These are phyloP conservation scores for Suzukiozyma palmioleophila DNA, from an alignment of 1,139 yeast genomes.

Conservation along the genomic window DNA sequence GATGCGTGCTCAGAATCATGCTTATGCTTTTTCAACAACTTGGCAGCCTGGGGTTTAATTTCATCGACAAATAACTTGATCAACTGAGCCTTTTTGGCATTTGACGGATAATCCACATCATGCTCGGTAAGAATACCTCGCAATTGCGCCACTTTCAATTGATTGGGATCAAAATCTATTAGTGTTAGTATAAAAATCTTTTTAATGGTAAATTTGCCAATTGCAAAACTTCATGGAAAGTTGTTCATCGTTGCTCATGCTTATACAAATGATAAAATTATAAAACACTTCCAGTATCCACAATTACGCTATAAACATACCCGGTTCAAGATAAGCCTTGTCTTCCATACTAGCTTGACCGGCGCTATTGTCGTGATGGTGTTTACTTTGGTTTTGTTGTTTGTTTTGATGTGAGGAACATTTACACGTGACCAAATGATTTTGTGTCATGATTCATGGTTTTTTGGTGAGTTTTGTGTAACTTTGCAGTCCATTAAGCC, in stretches of 20 bases:
- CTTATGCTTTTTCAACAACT: conserved; percentile 21
- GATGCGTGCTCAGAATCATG: conserved; percentile 15
- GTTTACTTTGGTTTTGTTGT: conserved; percentile 1
- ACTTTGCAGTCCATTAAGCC: too few relatives aligned
- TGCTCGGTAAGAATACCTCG: conserved; percentile 58
- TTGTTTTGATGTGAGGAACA: neutral
- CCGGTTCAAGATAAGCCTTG: neutral
- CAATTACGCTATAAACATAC: neutral
- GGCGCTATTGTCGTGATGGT: neutral
- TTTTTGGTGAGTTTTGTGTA: too few relatives aligned
- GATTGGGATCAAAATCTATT: conserved; percentile 58
- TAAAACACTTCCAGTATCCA: too few relatives aligned
- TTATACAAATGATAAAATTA: too few relatives aligned
- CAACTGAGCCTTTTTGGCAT: conserved; percentile 60
- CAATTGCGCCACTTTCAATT: conserved; percentile 59
- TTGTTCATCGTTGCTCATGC: too few relatives aligned
- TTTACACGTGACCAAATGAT: neutral
- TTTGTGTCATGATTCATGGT: neutral
- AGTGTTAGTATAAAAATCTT: conserved; percentile 7
- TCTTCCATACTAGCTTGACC: neutral
- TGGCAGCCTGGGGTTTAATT: conserved; percentile 37
- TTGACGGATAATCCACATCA: conserved; percentile 51
- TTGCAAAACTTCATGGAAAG: too few relatives aligned
- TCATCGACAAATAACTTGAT: conserved; percentile 47
- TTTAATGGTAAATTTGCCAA: neutral